A percentile compares a stretch with the other conserved stretches of the same genome.
These are phyloP conservation scores for Lippia alba DNA, from an alignment of 305 asterid species.

Conservation along the genomic window DNA sequence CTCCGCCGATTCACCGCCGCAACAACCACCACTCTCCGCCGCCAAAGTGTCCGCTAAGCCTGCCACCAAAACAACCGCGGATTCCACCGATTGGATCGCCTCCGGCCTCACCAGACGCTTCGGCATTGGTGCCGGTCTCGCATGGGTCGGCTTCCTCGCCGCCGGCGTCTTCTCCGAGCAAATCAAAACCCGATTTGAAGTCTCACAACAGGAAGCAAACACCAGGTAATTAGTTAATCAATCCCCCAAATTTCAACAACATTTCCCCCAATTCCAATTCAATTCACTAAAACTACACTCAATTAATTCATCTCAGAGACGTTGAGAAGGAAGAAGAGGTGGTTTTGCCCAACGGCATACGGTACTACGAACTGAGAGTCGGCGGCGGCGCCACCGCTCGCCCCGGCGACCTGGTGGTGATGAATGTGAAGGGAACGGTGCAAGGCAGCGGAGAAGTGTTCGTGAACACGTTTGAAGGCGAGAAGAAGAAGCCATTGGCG, in stretches of 20 bases:
- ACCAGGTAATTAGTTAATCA: slow-evolving; percentile 52
- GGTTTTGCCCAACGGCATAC: slow-evolving; percentile 75
- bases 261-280: background rate
- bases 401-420: slow-evolving; percentile 75
- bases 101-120: slow-evolving; percentile 73
- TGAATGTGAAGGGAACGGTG: slow-evolving; percentile 72
- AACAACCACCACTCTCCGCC: slow-evolving; percentile 17
- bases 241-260: no score
- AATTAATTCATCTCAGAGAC: slow-evolving; percentile 50
- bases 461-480: slow-evolving; percentile 64
- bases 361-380: slow-evolving; percentile 70
- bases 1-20: slow-evolving; percentile 38
- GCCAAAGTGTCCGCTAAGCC: slow-evolving; percentile 35
- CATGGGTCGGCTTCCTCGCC: slow-evolving; percentile 84
- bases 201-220: slow-evolving; percentile 66
- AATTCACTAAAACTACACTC: no score
- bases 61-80: slow-evolving; percentile 40
- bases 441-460: slow-evolving; percentile 62
- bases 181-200: slow-evolving; percentile 81
- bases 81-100: slow-evolving; percentile 85
- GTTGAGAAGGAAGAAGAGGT: slow-evolving; percentile 86
- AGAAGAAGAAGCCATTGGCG: slow-evolving; percentile 65
- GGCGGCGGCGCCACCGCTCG: slow-evolving; percentile 74
- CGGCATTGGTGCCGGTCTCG: slow-evolving; percentile 90
- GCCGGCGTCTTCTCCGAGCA: slow-evolving; percentile 84